A percentile compares a stretch with the other conserved stretches of the same genome.
Conservation (phyloP, 1,139 yeast species). For the Entelexis sorbosivorans region DNA sequence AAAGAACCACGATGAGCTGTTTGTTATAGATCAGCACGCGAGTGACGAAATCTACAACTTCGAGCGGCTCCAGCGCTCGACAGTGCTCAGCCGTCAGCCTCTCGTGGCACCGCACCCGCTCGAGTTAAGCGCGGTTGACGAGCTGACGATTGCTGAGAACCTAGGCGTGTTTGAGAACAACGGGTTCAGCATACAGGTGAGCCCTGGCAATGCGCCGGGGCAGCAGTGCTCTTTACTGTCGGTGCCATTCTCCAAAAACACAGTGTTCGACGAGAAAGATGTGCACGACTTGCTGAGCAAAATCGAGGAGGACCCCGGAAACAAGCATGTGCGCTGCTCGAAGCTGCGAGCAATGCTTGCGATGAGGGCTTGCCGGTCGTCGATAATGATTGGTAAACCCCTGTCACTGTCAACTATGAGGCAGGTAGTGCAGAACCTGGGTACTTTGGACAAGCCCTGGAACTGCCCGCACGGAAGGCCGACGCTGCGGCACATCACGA, state of each 20-base stretch:
- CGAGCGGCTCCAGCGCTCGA: slow-evolving; percentile 51
- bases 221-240: slow-evolving; percentile 45
- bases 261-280: slow-evolving; percentile 53
- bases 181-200: slow-evolving; percentile 56
- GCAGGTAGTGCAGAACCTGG: slow-evolving; percentile 53
- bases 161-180: slow-evolving; percentile 48
- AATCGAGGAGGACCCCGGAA: slow-evolving; percentile 36
- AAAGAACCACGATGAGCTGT: slow-evolving; percentile 43
- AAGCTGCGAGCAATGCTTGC: slow-evolving; percentile 79
- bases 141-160: slow-evolving; percentile 54
- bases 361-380: slow-evolving; percentile 85
- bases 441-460: slow-evolving; percentile 85
- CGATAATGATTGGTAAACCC: slow-evolving; percentile 86
- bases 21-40: slow-evolving; percentile 94
- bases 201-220: slow-evolving; percentile 46
- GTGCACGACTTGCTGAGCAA: slow-evolving; percentile 64
- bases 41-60: slow-evolving; percentile 90
- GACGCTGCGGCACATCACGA: slow-evolving; percentile 80
- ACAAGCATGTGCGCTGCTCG: slow-evolving; percentile 45
- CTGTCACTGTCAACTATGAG: slow-evolving; percentile 51
- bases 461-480: slow-evolving; percentile 99
- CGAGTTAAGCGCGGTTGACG: slow-evolving; percentile 68
- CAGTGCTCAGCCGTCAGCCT: slow-evolving; percentile 54
- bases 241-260: slow-evolving; percentile 62
- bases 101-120: slow-evolving; percentile 55